A percentile compares a stretch with the other conserved stretches of the same genome.
Evolutionary conservation across 2,329 filamentous ascomycete species (phyloP).

Genomic region (Fusarium sp.): DNA sequence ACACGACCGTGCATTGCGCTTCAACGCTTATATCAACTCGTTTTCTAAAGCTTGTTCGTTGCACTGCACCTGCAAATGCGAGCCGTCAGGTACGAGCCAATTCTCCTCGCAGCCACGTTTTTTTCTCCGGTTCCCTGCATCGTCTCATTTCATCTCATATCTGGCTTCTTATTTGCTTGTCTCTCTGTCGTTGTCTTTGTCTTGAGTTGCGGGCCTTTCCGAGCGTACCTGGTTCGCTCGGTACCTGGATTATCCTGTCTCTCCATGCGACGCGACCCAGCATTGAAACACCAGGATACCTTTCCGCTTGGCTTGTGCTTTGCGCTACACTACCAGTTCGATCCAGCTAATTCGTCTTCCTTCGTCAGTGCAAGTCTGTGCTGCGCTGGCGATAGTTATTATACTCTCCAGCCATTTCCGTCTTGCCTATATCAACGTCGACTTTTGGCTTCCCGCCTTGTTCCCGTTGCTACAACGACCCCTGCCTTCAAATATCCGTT

Average conservation of each 20-base stretch:
- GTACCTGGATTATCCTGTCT: constrained; percentile 34
- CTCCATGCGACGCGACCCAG: constrained; percentile 27
- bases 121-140: not conserved
- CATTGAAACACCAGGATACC: constrained; percentile 41
- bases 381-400: constrained; percentile 16
- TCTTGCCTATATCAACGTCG: constrained; percentile 3
- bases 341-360: constrained; percentile 2
- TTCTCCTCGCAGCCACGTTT: not conserved
- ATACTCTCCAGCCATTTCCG: constrained; percentile 14
- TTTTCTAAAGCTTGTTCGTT: not conserved
- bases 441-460: constrained; percentile 26
- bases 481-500: constrained; percentile 16
- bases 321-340: constrained; percentile 23
- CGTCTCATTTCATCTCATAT: constrained; percentile 2
- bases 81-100: constrained; percentile 31
- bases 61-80: constrained; percentile 28
- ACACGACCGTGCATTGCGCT: constrained; percentile 13
- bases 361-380: constrained; percentile 37
- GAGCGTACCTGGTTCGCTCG: constrained; percentile 23
- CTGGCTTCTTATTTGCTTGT: not conserved
- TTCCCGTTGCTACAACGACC: constrained; percentile 27
- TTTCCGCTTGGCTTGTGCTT: constrained; percentile 21
- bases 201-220: constrained; percentile 22
- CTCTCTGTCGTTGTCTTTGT: not conserved
- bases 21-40: constrained; percentile 9